Evolutionary conservation across 2,329 filamentous ascomycete genomes (phyloP).

Genomic region (Colletotrichum nymphaeae): DNA sequence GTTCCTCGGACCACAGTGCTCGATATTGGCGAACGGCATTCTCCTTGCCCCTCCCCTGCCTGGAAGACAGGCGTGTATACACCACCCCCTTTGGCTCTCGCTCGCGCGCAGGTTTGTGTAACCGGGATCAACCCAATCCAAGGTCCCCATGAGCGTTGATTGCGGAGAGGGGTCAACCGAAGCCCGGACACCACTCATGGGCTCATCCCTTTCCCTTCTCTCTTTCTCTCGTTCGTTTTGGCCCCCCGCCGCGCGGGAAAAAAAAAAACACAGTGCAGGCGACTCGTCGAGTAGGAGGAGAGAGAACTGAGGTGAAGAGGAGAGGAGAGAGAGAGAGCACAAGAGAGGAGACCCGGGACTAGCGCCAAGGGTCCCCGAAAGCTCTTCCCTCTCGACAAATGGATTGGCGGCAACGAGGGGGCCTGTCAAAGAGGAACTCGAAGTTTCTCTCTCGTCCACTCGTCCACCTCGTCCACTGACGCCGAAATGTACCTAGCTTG

Average conservation of each 20-base stretch:
- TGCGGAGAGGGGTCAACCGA: constrained; percentile 31
- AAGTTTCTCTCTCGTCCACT: not conserved
- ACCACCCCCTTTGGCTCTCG: not conserved
- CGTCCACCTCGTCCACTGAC: not conserved
- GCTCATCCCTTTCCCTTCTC: not conserved
- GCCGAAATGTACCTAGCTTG: constrained; percentile 22
- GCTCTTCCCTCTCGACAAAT: not conserved
- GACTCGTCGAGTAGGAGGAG: not conserved
- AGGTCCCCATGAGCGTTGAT: constrained; percentile 23
- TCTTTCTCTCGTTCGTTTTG: constrained; percentile 14
- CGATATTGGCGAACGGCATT: constrained; percentile 9
- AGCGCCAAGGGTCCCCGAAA: constrained; percentile 22
- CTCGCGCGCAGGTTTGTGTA: constrained; percentile 10
- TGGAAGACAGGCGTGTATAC: not conserved
- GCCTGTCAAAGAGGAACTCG: constrained; percentile 1
- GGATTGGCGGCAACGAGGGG: not conserved
- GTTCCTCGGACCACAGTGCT: constrained; percentile 32
- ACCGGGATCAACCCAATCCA: constrained; percentile 31
- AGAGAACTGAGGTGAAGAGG: not conserved
- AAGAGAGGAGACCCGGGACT: not conserved
- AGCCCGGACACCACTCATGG: constrained; percentile 13
- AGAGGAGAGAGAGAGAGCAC: not conserved
- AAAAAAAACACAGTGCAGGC: not conserved
- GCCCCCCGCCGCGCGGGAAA: not conserved
- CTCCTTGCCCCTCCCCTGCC: constrained; percentile 8